phyloP scores from a whole-genome alignment of 805 yeast species.

The Lachancea kluyveri region DNA sequence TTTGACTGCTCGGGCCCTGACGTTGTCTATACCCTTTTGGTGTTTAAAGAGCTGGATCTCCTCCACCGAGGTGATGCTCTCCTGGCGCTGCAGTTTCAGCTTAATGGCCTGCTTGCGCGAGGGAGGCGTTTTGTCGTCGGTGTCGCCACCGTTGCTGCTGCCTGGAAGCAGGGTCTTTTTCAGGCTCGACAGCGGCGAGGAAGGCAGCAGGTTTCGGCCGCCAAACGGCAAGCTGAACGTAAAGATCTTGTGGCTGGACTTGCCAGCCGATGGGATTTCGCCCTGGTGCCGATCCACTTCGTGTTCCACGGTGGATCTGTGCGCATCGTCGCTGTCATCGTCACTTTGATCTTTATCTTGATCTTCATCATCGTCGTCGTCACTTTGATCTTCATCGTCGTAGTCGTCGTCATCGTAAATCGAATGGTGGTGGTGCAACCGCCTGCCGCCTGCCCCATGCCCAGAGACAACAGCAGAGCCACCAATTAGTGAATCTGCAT shows the following conservation, averaged over 20 bases:
- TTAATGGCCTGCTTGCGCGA: constrained; percentile 23
- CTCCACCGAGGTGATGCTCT: constrained; percentile 53
- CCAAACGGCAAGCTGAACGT: constrained; percentile 36
- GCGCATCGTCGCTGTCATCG: background rate
- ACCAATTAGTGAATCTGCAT: constrained; percentile 47
- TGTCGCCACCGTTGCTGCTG: constrained; percentile 6
- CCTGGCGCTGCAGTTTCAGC: constrained; percentile 40
- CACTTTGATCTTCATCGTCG: constrained; percentile 1
- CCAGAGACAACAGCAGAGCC: constrained; percentile 36
- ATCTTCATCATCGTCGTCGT: constrained; percentile 2
- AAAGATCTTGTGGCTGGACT: constrained; percentile 29
- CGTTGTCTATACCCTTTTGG: constrained; percentile 55
- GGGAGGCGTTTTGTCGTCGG: constrained; percentile 7
- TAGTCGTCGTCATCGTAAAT: constrained; percentile 4
- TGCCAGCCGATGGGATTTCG: constrained; percentile 8
- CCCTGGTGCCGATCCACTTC: background rate
- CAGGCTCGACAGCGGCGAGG: constrained; percentile 9
- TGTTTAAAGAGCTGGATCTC: constrained; percentile 54
- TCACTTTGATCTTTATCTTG: background rate
- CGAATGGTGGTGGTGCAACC: constrained; percentile 1
- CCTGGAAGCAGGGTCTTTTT: constrained; percentile 15
- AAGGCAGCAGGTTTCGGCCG: constrained; percentile 22
- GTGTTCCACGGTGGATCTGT: constrained; percentile 2
- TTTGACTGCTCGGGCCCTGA: constrained; percentile 63
- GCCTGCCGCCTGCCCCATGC: no score